Percentiles rank a stretch among this genome's conserved stretches.
These are phyloP conservation scores for Phlegmacium glaucopus DNA, from an alignment of 768 basidiomycete species.

Conservation along the genomic window DNA sequence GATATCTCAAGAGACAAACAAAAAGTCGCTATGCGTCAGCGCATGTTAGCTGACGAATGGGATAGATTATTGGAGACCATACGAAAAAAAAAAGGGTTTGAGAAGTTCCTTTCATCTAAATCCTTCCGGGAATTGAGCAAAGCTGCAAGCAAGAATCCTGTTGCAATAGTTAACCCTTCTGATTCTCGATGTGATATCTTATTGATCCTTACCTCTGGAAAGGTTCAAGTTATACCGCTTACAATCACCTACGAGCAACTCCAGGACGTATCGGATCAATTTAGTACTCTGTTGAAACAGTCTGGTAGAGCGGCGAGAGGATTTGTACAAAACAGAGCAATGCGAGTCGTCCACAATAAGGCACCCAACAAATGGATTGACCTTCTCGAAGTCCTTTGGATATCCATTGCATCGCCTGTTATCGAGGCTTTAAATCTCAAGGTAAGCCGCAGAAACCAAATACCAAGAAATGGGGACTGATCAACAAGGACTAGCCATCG, in stretches of 20 bases:
- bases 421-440: background rate
- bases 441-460: background rate
- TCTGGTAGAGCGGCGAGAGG: background rate
- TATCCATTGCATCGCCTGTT: background rate
- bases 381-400: background rate
- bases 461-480: background rate
- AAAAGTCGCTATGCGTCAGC: conserved; percentile 3
- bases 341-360: background rate
- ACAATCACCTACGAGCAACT: conserved; percentile 2
- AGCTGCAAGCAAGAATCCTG: conserved; percentile 13
- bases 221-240: background rate
- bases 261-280: background rate
- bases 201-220: background rate
- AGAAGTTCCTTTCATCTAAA: conserved; percentile 14
- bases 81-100: conserved; percentile 9
- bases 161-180: conserved; percentile 17
- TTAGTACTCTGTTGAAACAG: background rate
- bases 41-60: conserved; percentile 12
- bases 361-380: background rate
- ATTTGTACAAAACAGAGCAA: background rate
- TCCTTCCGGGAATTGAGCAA: conserved; percentile 7
- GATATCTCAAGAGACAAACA: background rate
- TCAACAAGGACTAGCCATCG: background rate
- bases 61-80: conserved; percentile 8
- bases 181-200: conserved; percentile 14